Evolutionary conservation across 78 protist species (phyloP).

Genomic region (Dictyostelium capitatum): DNA sequence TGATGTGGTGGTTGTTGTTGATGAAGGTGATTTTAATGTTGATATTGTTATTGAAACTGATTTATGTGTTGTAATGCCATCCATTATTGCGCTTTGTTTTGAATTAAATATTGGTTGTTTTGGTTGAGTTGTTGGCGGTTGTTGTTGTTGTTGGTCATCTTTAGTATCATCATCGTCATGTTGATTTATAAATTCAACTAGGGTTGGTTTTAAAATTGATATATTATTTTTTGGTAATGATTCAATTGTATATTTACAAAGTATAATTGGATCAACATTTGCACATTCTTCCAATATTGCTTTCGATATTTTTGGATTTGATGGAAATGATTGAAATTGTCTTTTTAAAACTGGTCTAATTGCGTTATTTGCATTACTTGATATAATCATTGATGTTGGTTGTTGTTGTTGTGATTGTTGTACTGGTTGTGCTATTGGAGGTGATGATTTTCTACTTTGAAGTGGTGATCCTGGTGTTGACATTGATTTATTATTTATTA

Average conservation of each 20-base stretch:
- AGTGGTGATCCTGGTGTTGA: conserved; percentile 2
- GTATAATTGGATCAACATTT: background rate
- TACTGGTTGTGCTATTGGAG: background rate
- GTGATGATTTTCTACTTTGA: background rate
- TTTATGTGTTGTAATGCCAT: conserved; percentile 32
- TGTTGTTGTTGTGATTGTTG: background rate
- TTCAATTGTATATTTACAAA: conserved; percentile 14
- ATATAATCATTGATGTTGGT: background rate
- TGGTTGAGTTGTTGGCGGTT: background rate
- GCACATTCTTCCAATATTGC: background rate
- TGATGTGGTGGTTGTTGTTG: conserved; percentile 12
- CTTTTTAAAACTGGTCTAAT: conserved; percentile 11
- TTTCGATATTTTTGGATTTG: conserved; percentile 23
- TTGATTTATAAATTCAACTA: conserved; percentile 28
- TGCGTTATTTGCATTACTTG: too few species aligned
- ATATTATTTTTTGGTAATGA: conserved; percentile 8
- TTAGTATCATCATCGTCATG: background rate
- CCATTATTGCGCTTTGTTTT: background rate
- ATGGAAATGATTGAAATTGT: conserved; percentile 1
- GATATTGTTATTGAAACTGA: conserved; percentile 53
- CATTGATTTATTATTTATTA: background rate
- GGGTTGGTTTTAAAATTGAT: background rate
- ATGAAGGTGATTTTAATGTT: conserved; percentile 34
- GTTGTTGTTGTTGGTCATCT: conserved; percentile 17
- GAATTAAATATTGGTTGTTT: background rate